phyloP scores from a whole-genome alignment of 192 early-diverging fungal genomes.

The Backusella sp. region DNA sequence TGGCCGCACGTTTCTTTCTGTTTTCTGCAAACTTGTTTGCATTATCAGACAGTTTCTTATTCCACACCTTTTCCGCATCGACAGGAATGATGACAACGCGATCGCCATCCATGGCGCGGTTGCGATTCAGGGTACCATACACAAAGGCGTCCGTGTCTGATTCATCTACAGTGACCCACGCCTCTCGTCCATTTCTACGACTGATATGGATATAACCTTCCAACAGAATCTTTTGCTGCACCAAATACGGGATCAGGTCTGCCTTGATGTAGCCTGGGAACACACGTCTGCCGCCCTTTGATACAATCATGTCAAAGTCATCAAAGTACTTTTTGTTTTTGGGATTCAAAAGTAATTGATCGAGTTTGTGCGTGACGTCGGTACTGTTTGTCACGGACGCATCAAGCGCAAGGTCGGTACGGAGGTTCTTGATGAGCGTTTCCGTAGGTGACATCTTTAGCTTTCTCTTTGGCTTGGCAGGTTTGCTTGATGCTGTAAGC shows the following conservation, averaged over 20 bases:
- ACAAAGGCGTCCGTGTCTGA: constrained; percentile 72
- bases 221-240: background rate
- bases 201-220: background rate
- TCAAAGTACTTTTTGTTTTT: background rate
- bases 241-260: background rate
- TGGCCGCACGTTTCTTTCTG: constrained; percentile 32
- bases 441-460: background rate
- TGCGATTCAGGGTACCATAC: constrained; percentile 58
- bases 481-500: background rate
- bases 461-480: background rate
- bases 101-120: constrained; percentile 83
- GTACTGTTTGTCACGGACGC: background rate
- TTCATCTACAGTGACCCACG: constrained; percentile 74
- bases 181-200: constrained; percentile 61
- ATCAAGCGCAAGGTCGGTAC: background rate
- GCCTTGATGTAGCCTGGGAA: background rate
- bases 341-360: background rate
- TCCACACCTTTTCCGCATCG: constrained; percentile 54
- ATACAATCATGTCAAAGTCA: background rate
- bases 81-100: constrained; percentile 66
- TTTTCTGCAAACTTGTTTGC: constrained; percentile 34
- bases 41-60: constrained; percentile 39
- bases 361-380: background rate
- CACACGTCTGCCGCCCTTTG: background rate
- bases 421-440: background rate